Percentiles rank a stretch among this genome's conserved stretches.
phyloP scores from a whole-genome alignment of 371 early-diverging fungal species.

The Phascolomyces articulosus region DNA sequence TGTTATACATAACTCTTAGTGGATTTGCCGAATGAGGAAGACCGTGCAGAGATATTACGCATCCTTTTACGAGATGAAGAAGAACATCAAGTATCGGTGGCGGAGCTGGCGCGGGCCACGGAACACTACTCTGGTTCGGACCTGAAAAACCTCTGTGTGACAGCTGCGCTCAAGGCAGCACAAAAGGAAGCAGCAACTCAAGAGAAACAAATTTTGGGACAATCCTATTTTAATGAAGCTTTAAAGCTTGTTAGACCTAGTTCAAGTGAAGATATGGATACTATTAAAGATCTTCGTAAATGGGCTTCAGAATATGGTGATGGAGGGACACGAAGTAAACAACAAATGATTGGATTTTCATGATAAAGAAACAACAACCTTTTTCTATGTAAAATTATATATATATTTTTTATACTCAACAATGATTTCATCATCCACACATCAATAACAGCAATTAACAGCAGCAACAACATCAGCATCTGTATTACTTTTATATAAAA shows the following conservation, averaged over 20 bases:
- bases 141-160: slow-evolving; percentile 96
- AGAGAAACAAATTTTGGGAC: slow-evolving; percentile 31
- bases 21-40: slow-evolving; percentile 87
- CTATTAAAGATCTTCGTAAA: slow-evolving; percentile 81
- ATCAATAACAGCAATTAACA: no score
- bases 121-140: slow-evolving; percentile 95
- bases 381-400: no score
- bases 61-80: slow-evolving; percentile 82
- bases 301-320: slow-evolving; percentile 91
- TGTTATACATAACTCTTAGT: slow-evolving; percentile 45
- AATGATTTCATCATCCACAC: no score
- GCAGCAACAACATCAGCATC: background rate
- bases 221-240: slow-evolving; percentile 80
- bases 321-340: slow-evolving; percentile 53
- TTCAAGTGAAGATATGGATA: slow-evolving; percentile 85
- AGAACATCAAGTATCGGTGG: slow-evolving; percentile 54
- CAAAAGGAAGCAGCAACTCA: slow-evolving; percentile 47
- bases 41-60: slow-evolving; percentile 80
- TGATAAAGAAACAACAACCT: background rate
- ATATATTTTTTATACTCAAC: no score
- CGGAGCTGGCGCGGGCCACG: slow-evolving; percentile 71
- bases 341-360: slow-evolving; percentile 35
- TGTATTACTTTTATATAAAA: no score
- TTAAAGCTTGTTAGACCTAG: slow-evolving; percentile 84
- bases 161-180: slow-evolving; percentile 83